A percentile compares a stretch with the other conserved stretches of the same genome.
These are phyloP conservation scores for Takashimella tepidaria DNA, from an alignment of 1,284 basidiomycete species.

Conservation along the genomic window DNA sequence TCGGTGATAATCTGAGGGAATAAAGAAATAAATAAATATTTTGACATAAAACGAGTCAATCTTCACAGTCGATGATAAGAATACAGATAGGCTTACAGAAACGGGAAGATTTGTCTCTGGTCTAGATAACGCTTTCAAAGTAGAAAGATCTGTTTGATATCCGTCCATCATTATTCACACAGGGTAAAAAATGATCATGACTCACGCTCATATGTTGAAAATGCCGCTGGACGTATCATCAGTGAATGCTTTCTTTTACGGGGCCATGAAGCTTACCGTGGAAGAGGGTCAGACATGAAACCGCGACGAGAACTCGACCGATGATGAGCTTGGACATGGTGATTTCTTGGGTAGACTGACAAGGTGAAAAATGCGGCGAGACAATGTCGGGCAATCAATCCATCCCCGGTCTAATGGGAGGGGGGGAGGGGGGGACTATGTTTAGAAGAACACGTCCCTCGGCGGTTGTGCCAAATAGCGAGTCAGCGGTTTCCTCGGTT, in stretches of 20 bases:
- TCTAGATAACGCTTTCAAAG: slow-evolving; percentile 41
- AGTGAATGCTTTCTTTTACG: neutral
- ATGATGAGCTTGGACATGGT: slow-evolving; percentile 15
- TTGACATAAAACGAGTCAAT: no score
- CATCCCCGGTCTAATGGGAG: no score
- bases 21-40: no score
- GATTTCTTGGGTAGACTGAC: no score
- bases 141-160: slow-evolving; percentile 37
- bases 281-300: slow-evolving; percentile 31
- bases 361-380: neutral
- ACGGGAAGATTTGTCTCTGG: slow-evolving; percentile 27
- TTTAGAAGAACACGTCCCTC: no score
- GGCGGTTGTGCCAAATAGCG: no score
- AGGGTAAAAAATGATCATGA: no score
- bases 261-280: slow-evolving; percentile 24
- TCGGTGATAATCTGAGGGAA: slow-evolving; percentile 42
- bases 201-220: slow-evolving; percentile 47
- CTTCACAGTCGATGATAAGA: neutral
- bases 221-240: slow-evolving; percentile 32
- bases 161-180: no score
- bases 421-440: no score
- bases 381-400: no score
- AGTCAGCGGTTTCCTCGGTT: no score
- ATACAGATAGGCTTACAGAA: slow-evolving; percentile 28
- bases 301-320: slow-evolving; percentile 25